Evolutionary conservation across 148 eudicot species (phyloP).

Genomic region (Limonium bicolor): DNA sequence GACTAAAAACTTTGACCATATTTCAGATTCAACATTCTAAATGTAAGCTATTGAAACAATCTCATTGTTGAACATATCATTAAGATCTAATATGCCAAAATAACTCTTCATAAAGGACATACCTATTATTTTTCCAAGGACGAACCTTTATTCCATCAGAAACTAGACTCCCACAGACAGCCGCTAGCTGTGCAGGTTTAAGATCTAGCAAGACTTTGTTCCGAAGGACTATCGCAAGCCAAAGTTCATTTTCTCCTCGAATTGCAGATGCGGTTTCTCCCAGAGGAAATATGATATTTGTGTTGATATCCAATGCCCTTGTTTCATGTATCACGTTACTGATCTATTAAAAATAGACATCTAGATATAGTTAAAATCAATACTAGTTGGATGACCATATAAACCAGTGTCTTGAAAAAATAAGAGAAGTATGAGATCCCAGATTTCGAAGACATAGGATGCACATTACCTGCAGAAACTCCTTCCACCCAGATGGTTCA

Average conservation of each 20-base stretch:
- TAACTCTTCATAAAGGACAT: too few species aligned
- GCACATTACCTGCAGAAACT: constrained; percentile 76
- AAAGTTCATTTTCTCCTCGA: constrained; percentile 98
- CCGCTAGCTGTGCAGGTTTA: constrained; percentile 95
- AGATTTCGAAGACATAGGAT: background rate
- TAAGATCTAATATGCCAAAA: too few species aligned
- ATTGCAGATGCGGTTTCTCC: constrained; percentile 98
- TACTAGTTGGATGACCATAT: too few species aligned
- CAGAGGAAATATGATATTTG: constrained; percentile 73
- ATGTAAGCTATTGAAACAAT: too few species aligned
- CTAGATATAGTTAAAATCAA: too few species aligned
- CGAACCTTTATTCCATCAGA: constrained; percentile 95
- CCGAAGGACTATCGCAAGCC: constrained; percentile 96
- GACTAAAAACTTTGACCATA: too few species aligned
- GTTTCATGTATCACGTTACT: constrained; percentile 90
- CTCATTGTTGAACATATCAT: too few species aligned
- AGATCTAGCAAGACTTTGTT: constrained; percentile 58
- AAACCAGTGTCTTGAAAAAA: background rate
- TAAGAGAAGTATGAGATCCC: background rate
- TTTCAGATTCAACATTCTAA: too few species aligned
- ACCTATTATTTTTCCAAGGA: constrained; percentile 86
- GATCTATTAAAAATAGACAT: constrained; percentile 35
- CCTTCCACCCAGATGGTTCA: constrained; percentile 99
- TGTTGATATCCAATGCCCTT: constrained; percentile 87
- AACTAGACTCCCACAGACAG: constrained; percentile 82